Evolutionary conservation across 805 yeast genomes (phyloP).

Genomic region (Danielia reshetovae): DNA sequence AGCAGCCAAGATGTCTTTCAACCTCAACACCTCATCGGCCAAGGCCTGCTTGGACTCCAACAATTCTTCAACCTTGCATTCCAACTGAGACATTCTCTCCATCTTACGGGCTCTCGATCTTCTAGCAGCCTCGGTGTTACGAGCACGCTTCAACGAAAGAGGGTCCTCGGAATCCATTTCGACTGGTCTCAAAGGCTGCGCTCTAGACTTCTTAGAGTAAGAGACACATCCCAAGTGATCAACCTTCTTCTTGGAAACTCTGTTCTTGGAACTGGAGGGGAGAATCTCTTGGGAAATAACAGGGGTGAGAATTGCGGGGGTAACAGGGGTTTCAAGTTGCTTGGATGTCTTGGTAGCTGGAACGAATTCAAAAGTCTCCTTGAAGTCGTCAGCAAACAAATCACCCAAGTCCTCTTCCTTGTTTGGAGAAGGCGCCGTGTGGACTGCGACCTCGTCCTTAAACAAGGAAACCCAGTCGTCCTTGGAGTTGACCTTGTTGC

Average conservation of each 20-base stretch:
- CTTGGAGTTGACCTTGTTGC: conserved; percentile 34
- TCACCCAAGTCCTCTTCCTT: conserved; percentile 17
- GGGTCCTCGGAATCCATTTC: conserved; percentile 53
- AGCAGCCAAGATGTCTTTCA: conserved; percentile 43
- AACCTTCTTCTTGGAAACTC: conserved; percentile 28
- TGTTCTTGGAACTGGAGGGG: conserved; percentile 1
- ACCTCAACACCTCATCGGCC: conserved; percentile 59
- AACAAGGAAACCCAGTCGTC: conserved; percentile 66
- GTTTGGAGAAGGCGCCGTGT: conserved; percentile 4
- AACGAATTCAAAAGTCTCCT: conserved; percentile 17
- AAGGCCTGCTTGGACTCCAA: conserved; percentile 55
- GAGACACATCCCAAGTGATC: conserved; percentile 75
- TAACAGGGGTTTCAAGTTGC: conserved; percentile 25
- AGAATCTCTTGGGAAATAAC: conserved; percentile 2
- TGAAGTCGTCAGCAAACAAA: conserved; percentile 18
- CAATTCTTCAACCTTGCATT: conserved; percentile 66
- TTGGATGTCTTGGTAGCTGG: conserved; percentile 21
- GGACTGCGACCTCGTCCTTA: conserved; percentile 20
- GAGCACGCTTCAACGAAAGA: conserved; percentile 82
- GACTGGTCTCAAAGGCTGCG: conserved; percentile 68
- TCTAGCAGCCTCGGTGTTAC: conserved; percentile 97
- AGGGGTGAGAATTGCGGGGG: conserved; percentile 14
- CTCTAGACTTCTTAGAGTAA: conserved; percentile 75
- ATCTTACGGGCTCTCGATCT: conserved; percentile 90
- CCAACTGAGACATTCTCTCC: conserved; percentile 82